Conservation (phyloP, 2,329 filamentous ascomycete species). For the Graphilbum sp. region DNA sequence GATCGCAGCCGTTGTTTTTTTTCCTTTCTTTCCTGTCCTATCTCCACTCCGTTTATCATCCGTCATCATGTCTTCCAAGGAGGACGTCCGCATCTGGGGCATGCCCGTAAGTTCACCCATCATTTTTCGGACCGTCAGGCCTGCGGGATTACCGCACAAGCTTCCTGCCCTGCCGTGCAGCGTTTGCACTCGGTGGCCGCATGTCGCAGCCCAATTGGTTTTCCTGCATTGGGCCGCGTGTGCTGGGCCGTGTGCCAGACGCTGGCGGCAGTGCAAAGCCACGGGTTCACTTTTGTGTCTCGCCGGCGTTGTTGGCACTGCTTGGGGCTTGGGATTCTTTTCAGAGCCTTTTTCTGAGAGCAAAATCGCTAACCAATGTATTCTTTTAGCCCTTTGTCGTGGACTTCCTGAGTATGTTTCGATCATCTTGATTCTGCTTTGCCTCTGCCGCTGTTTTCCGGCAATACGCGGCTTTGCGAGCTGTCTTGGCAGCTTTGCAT, state of each 20-base stretch:
- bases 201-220: background rate
- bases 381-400: slow-evolving; percentile 67
- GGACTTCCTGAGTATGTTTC: slow-evolving; percentile 92
- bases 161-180: background rate
- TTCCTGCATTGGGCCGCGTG: too few relatives aligned
- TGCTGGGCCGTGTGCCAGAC: too few relatives aligned
- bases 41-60: slow-evolving; percentile 22
- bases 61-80: slow-evolving; percentile 34
- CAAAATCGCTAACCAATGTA: background rate
- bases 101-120: slow-evolving; percentile 41
- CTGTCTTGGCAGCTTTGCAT: too few relatives aligned
- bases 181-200: too few relatives aligned
- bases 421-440: slow-evolving; percentile 5
- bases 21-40: slow-evolving; percentile 18
- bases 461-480: too few relatives aligned
- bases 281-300: too few relatives aligned
- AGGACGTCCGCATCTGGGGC: slow-evolving; percentile 45
- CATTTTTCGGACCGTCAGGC: background rate
- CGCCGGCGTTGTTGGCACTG: too few relatives aligned
- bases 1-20: slow-evolving; percentile 9
- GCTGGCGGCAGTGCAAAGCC: too few relatives aligned
- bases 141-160: slow-evolving; percentile 13
- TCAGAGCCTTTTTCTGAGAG: too few relatives aligned
- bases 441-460: background rate
- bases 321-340: too few relatives aligned